A percentile compares a stretch with the other conserved stretches of the same genome.
Evolutionary conservation across 2,329 filamentous ascomycete genomes (phyloP).

Genomic region (Gaeumannomyces tritici): DNA sequence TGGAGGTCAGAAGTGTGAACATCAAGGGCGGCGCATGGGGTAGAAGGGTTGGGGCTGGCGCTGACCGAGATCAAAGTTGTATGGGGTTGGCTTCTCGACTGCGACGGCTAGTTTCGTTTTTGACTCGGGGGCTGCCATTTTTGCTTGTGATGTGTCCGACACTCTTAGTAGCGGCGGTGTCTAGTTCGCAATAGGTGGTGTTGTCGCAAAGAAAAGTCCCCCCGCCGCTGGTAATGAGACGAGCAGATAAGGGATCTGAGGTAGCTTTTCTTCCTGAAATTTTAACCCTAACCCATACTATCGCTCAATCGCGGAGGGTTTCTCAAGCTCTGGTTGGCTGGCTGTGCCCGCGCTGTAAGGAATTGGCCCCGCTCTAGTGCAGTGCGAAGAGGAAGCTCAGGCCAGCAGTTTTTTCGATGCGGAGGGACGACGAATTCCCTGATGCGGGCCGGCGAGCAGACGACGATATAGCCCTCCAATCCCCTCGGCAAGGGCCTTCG

Average conservation of each 20-base stretch:
- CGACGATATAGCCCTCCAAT: neutral
- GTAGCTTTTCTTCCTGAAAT: neutral
- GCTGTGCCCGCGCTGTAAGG: neutral
- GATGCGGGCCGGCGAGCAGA: neutral
- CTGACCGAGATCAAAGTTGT: slow-evolving; percentile 72
- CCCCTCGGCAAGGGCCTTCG: neutral
- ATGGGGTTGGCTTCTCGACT: slow-evolving; percentile 76
- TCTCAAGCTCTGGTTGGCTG: neutral
- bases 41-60: neutral
- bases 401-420: neutral
- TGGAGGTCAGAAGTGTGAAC: neutral
- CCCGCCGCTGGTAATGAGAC: neutral
- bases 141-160: neutral
- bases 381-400: neutral
- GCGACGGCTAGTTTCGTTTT: slow-evolving; percentile 47
- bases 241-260: no score
- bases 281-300: neutral
- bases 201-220: neutral
- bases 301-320: neutral
- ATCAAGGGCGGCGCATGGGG: no score
- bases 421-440: neutral
- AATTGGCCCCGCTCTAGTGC: neutral
- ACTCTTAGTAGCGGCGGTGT: neutral
- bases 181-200: neutral
- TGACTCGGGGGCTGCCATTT: slow-evolving; percentile 7